Evolutionary conservation across 148 eudicot species (phyloP).

Genomic region (Arctostaphylos glauca): DNA sequence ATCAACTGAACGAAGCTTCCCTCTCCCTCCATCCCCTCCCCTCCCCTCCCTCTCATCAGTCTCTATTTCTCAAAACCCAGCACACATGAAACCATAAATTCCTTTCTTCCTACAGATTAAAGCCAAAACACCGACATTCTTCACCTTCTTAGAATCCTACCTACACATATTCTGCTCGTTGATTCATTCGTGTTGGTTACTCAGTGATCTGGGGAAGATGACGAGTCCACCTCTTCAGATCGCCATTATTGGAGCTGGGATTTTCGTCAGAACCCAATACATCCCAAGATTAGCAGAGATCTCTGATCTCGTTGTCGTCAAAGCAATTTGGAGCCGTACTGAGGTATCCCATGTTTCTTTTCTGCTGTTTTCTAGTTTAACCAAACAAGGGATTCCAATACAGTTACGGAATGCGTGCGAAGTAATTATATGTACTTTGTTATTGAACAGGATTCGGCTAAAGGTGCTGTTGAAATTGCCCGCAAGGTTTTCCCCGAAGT

Average conservation of each 20-base stretch:
- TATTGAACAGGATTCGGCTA: constrained; percentile 70
- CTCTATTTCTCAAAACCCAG: neutral
- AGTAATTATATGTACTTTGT: neutral
- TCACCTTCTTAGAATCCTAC: neutral
- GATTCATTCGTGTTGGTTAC: neutral
- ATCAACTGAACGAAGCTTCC: neutral
- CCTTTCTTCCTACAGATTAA: neutral
- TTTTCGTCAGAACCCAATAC: constrained; percentile 72
- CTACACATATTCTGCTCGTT: neutral
- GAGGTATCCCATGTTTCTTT: constrained; percentile 39
- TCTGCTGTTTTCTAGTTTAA: neutral
- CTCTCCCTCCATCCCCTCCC: neutral
- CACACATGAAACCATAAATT: neutral
- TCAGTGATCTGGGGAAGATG: constrained; percentile 25
- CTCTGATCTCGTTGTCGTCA: constrained; percentile 60
- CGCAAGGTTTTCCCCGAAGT: constrained; percentile 61
- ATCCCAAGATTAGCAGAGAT: constrained; percentile 88
- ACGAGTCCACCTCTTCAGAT: constrained; percentile 49
- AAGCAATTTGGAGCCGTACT: constrained; percentile 87
- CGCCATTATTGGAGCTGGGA: constrained; percentile 92
- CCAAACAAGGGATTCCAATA: neutral
- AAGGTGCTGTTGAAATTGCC: constrained; percentile 74
- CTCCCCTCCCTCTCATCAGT: neutral
- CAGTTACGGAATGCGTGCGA: neutral
- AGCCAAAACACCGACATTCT: neutral